Evolutionary conservation across 2,329 filamentous ascomycete species (phyloP).

Genomic region (Coleophoma eucalyptorum): DNA sequence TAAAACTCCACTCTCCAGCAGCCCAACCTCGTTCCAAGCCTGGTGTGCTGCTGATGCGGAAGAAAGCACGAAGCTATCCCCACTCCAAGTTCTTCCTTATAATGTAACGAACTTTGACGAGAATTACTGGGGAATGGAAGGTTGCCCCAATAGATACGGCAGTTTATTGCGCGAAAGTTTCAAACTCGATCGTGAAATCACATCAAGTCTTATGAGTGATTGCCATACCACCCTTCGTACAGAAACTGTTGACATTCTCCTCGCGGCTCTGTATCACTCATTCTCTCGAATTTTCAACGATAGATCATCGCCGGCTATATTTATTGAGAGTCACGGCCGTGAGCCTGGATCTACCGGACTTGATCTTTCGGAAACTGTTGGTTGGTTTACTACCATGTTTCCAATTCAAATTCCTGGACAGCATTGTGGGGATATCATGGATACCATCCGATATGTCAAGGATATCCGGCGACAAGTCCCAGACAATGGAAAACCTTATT

Average conservation of each 20-base stretch:
- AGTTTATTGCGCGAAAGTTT: slow-evolving; percentile 30
- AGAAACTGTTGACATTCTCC: slow-evolving; percentile 34
- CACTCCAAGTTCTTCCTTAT: slow-evolving; percentile 20
- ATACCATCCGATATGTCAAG: slow-evolving; percentile 26
- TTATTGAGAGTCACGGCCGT: slow-evolving; percentile 38
- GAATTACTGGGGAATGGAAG: slow-evolving; percentile 21
- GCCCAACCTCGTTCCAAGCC: slow-evolving; percentile 29
- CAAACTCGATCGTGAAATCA: slow-evolving; percentile 35
- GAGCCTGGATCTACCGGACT: slow-evolving; percentile 29
- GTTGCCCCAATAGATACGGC: slow-evolving; percentile 14
- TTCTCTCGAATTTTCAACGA: slow-evolving; percentile 31
- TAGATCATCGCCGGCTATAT: slow-evolving; percentile 30
- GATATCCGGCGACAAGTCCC: slow-evolving; percentile 30
- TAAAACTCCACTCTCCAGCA: slow-evolving; percentile 27
- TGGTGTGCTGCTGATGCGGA: slow-evolving; percentile 30
- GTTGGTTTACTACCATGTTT: slow-evolving; percentile 41
- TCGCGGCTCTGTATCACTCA: slow-evolving; percentile 29
- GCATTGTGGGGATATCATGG: neutral
- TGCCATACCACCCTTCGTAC: slow-evolving; percentile 29
- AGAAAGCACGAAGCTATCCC: slow-evolving; percentile 20
- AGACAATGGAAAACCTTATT: slow-evolving; percentile 33
- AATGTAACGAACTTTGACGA: neutral
- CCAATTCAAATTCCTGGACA: no score
- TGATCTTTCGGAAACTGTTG: slow-evolving; percentile 36
- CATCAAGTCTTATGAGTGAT: slow-evolving; percentile 14